Conservation (phyloP, 2,329 filamentous ascomycete genomes). For the Xylaria multiplex region DNA sequence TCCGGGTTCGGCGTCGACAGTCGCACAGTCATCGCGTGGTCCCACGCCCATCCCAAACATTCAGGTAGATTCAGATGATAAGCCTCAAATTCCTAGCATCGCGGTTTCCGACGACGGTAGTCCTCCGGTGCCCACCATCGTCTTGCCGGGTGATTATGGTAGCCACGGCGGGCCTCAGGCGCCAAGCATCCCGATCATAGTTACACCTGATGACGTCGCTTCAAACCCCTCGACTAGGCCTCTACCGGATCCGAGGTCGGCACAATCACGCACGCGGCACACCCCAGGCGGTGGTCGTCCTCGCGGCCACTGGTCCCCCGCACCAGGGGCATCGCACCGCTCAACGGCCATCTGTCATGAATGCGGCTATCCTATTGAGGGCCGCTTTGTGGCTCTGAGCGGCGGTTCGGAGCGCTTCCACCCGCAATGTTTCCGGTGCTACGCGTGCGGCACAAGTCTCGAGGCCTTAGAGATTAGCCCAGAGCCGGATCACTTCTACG, state of each 20-base stretch:
- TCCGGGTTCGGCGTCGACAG: slow-evolving; percentile 49
- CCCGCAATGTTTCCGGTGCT: slow-evolving; percentile 91
- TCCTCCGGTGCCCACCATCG: slow-evolving; percentile 55
- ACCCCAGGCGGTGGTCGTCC: slow-evolving; percentile 54
- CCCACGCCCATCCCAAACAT: slow-evolving; percentile 55
- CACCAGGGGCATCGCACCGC: slow-evolving; percentile 58
- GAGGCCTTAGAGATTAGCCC: slow-evolving; percentile 97
- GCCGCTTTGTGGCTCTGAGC: slow-evolving; percentile 85
- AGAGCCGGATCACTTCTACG: slow-evolving; percentile 79
- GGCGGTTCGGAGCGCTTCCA: slow-evolving; percentile 83
- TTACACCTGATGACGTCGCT: slow-evolving; percentile 57
- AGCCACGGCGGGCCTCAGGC: slow-evolving; percentile 17
- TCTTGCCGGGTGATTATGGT: slow-evolving; percentile 48
- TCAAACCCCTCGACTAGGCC: slow-evolving; percentile 53
- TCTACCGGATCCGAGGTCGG: slow-evolving; percentile 59
- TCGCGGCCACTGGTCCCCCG: slow-evolving; percentile 69
- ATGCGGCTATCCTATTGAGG: slow-evolving; percentile 85
- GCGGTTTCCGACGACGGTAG: slow-evolving; percentile 54
- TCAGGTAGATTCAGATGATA: slow-evolving; percentile 56
- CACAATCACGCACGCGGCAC: slow-evolving; percentile 46
- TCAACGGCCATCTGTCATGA: slow-evolving; percentile 82
- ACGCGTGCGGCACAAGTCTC: slow-evolving; percentile 84
- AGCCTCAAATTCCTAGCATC: slow-evolving; percentile 62
- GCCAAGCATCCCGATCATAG: slow-evolving; percentile 53
- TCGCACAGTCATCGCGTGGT: slow-evolving; percentile 51